These are phyloP conservation scores for Lupinus albus DNA, from an alignment of 306 rosid species.

Conservation along the genomic window DNA sequence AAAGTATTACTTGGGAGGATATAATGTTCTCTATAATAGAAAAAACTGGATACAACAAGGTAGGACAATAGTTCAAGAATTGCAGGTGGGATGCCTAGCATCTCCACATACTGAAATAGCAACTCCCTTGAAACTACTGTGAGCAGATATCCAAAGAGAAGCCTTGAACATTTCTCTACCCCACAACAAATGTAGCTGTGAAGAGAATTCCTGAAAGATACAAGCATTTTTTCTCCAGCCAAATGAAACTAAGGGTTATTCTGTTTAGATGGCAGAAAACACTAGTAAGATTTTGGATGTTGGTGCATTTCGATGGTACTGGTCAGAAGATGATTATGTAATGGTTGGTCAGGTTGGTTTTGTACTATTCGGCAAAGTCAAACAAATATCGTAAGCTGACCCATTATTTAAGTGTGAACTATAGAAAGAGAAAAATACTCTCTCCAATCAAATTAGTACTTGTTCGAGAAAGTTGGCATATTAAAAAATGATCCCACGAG, in stretches of 20 bases:
- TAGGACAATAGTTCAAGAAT: neutral
- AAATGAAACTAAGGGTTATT: slow-evolving; percentile 15
- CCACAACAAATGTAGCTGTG: neutral
- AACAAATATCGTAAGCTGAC: neutral
- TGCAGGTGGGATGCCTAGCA: slow-evolving; percentile 14
- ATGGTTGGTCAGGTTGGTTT: slow-evolving; percentile 18
- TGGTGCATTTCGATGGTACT: slow-evolving; percentile 22
- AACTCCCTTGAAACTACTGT: slow-evolving; percentile 21
- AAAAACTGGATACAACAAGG: neutral
- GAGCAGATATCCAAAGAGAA: neutral
- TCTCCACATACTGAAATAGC: neutral
- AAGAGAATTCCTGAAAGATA: neutral
- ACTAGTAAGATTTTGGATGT: slow-evolving; percentile 18
- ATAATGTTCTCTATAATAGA: slow-evolving; percentile 1
- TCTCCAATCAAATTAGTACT: neutral
- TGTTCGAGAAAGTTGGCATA: neutral
- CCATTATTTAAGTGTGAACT: neutral
- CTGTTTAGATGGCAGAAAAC: neutral
- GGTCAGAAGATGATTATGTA: neutral
- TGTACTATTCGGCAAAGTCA: neutral
- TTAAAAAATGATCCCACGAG: neutral
- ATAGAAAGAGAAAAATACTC: slow-evolving; percentile 1
- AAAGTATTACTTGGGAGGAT: slow-evolving; percentile 17
- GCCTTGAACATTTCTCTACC: neutral
- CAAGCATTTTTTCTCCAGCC: neutral